phyloP scores from a whole-genome alignment of 2,329 filamentous ascomycete genomes.

The Pyrenophora seminiperda region DNA sequence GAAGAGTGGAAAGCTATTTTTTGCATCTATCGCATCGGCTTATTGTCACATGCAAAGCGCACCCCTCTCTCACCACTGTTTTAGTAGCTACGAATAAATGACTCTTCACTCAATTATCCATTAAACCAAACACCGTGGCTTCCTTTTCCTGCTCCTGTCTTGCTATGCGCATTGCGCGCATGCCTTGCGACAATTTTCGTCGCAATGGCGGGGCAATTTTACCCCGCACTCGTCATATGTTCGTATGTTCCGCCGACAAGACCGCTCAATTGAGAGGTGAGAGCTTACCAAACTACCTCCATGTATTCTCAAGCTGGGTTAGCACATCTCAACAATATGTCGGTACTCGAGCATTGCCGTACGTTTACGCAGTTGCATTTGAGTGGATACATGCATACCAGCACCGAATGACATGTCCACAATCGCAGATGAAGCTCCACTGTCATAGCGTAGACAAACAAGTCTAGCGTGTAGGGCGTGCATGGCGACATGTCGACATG shows the following conservation, averaged over 20 bases:
- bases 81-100: slow-evolving; percentile 7
- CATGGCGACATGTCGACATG: slow-evolving; percentile 25
- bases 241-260: neutral
- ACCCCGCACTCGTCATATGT: slow-evolving; percentile 16
- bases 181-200: slow-evolving; percentile 7
- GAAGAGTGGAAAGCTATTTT: neutral
- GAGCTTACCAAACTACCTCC: neutral
- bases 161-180: neutral
- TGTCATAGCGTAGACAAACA: slow-evolving; percentile 10
- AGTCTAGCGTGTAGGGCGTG: slow-evolving; percentile 20
- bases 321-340: too few relatives aligned
- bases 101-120: neutral
- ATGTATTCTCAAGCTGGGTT: neutral
- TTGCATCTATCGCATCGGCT: neutral
- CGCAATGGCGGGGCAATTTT: slow-evolving; percentile 11
- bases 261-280: neutral
- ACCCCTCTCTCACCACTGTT: neutral
- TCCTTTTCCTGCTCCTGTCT: too few relatives aligned
- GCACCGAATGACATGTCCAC: slow-evolving; percentile 4
- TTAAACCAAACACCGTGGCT: too few relatives aligned
- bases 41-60: slow-evolving; percentile 4
- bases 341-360: too few relatives aligned
- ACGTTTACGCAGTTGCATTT: too few relatives aligned
- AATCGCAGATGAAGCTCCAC: slow-evolving; percentile 14
- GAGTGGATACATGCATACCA: neutral